Percentiles rank a stretch among this genome's conserved stretches.
Evolutionary conservation across 179 eudicot species (phyloP).

Genomic region (Amaranthus tricolor): DNA sequence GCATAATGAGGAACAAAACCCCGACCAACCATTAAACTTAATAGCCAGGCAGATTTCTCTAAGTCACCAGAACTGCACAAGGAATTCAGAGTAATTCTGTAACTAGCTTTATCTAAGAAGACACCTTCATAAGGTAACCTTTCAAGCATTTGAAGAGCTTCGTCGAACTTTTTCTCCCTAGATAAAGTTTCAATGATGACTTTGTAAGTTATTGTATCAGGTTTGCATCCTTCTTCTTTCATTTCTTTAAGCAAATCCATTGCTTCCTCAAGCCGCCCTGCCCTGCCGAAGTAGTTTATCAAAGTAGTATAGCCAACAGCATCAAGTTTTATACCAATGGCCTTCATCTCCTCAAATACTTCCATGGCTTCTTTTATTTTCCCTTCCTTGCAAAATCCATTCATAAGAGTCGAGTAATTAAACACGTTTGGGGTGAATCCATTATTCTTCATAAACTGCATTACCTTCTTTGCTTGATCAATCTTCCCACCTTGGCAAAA

Average conservation of each 20-base stretch:
- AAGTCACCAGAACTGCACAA: conserved; percentile 56
- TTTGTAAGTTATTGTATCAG: conserved; percentile 67
- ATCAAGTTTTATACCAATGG: conserved; percentile 63
- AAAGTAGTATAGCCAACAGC: conserved; percentile 67
- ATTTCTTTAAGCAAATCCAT: conserved; percentile 61
- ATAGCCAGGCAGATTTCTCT: conserved; percentile 48
- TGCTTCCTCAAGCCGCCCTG: conserved; percentile 55
- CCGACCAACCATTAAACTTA: conserved; percentile 70
- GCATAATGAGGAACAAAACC: conserved; percentile 81
- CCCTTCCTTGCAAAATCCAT: conserved; percentile 74
- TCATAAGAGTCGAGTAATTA: conserved; percentile 72
- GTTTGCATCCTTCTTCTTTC: conserved; percentile 62
- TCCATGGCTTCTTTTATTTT: conserved; percentile 59
- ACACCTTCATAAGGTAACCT: conserved; percentile 63
- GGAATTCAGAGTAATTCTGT: conserved; percentile 65
- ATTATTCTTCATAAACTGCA: conserved; percentile 75
- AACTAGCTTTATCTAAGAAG: conserved; percentile 62
- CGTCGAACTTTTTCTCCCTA: conserved; percentile 46
- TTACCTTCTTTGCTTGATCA: conserved; percentile 66
- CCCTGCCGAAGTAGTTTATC: conserved; percentile 63
- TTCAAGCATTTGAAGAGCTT: conserved; percentile 77
- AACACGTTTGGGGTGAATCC: conserved; percentile 74
- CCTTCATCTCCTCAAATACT: conserved; percentile 59
- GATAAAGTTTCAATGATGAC: conserved; percentile 66
- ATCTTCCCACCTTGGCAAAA: conserved; percentile 70